These are phyloP conservation scores for Obba rivulosa DNA, from an alignment of 768 basidiomycete species.

Conservation along the genomic window DNA sequence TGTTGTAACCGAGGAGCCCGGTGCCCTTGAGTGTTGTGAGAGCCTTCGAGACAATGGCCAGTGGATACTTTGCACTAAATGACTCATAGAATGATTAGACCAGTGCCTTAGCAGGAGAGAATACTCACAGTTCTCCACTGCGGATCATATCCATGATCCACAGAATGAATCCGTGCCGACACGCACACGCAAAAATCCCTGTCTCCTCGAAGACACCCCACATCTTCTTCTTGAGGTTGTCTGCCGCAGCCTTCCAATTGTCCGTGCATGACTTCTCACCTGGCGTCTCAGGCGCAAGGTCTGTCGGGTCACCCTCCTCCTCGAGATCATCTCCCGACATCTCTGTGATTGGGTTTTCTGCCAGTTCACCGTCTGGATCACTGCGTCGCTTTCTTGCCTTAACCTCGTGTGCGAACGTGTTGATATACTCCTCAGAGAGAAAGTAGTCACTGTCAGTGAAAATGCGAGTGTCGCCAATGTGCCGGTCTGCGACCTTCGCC, in stretches of 20 bases:
- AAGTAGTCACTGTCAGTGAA: constrained; percentile 23
- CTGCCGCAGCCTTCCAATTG: constrained; percentile 27
- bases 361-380: not conserved
- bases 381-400: not conserved
- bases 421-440: constrained; percentile 19
- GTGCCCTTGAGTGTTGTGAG: no score
- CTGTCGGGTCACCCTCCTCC: constrained; percentile 14
- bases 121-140: constrained; percentile 16
- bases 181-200: constrained; percentile 30
- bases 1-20: constrained; percentile 16
- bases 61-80: constrained; percentile 8
- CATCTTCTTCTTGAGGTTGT: constrained; percentile 26
- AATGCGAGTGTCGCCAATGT: constrained; percentile 14
- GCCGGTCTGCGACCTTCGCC: constrained; percentile 12
- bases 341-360: not conserved
- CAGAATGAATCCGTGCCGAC: constrained; percentile 18
- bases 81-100: no score
- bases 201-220: constrained; percentile 34
- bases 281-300: constrained; percentile 7
- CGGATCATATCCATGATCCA: constrained; percentile 13
- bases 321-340: not conserved
- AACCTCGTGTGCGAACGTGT: constrained; percentile 28
- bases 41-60: constrained; percentile 3
- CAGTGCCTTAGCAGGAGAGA: no score
- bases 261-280: constrained; percentile 18